Evolutionary conservation across 2,329 filamentous ascomycete genomes (phyloP), one percentile per base, ranked within the genome.

Genomic region (Tolypocladium capitatum): DNA sequence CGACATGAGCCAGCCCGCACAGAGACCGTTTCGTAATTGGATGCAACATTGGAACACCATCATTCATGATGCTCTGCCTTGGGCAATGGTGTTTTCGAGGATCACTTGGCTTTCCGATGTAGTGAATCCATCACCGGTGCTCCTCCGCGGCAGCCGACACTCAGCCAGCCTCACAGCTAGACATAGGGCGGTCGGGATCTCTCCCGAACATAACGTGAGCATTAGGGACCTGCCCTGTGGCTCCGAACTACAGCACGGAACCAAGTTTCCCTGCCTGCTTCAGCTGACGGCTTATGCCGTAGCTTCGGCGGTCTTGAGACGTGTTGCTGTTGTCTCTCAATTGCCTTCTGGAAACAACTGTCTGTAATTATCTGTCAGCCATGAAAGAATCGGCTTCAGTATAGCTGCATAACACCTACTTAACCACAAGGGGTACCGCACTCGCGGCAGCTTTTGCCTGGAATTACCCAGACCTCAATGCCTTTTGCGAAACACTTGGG

Each of bases 391-490:
- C 24, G 2, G 14, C 21, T 28, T n/a, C 8, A 5, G 14, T 5
- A 10, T 27, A n/a, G 21, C 4, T n/a, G 16, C 10, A 18, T 7
- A 8, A 13, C 7, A 30, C 24, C n/a, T 42, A 42, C 38, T 34
- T 50, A 50, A 42, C 62, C 62, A 43, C 64, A 67, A 5, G 70
- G 67, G 24, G 72, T 74, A 45, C 73, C 72, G 59, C 73, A 76
- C 53, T 71, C 69, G 31, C 68, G 68, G 55, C 74, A 78, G 45
- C 63, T 63, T 48, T 71, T 68, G 46, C 74, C 74, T 31, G 72
- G 73, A 51, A 76, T 73, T 24, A 78, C 74, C 74, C 74, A 78
- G 40, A 73, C 71, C 55, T 76, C 74, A 51, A 70, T 65, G 50
- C 74, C 74, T 42, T 65, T 62, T 38, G 62, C 57, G 45, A 67